Evolutionary conservation across 805 yeast genomes (phyloP), one percentile per base, ranked within the genome.

Genomic region (Cyberlindnera maclurae): DNA sequence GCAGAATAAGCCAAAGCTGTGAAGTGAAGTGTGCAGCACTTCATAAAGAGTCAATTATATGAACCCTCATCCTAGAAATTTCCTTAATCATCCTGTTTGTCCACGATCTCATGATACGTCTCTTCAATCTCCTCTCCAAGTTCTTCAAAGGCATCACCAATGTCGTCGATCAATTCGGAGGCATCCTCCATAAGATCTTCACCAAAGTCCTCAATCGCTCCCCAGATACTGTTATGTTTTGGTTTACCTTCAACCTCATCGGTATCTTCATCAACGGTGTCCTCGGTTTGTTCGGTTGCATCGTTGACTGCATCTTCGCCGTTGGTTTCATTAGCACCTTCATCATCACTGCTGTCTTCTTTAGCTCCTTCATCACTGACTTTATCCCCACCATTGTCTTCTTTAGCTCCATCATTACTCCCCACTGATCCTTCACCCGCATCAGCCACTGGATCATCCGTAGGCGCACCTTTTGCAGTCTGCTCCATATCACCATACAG

Each of bases 1-100:
- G 86, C 80, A 78, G 63, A 74, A 73, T n/a, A 71, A 67, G 42
- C 33, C 52, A 3, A 50, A 50, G 34, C 44, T 50, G 18, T 50
- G 33, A 41, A 5, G 13, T 20, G 24, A 5, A 20, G n/a, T n/a
- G n/a, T 20, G 8, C 24, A 20, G n/a, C 8, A 20, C 24, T 20
- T 6, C 24, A 20, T 6, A 8, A 15, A 31, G 22, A 17, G 11
- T 31, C 29, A 27, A 12, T 27, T 11, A 27, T 13, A 13, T 13
- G 12, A 20, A 13, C 11, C n/a, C 12, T 27, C 29, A 29, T 29
- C 13, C 13, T 9, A 29, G 11, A 27, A 10, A n/a, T 29, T 29
- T 13, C 16, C 24, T 18, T 37, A 10, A 24, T 36, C 33, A 35
- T 35, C 35, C 17, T 33, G 31, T 11, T 26, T 15, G 10, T 15